phyloP scores from a whole-genome alignment of 75 land plant genomes.

The Pseudotsuga menziesii region DNA sequence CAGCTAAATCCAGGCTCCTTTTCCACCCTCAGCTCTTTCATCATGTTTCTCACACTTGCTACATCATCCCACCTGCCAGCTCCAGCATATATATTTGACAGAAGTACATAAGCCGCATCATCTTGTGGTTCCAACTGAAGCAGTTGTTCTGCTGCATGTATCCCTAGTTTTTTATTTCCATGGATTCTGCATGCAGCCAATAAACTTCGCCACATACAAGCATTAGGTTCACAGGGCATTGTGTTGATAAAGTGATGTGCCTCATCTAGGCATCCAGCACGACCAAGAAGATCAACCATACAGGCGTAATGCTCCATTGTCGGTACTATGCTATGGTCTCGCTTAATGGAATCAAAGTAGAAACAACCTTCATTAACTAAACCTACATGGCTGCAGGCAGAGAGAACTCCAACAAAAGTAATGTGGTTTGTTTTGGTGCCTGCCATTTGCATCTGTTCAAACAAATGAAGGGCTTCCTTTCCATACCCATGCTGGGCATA shows the following conservation, averaged over 20 bases:
- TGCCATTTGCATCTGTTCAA: slow-evolving; percentile 15
- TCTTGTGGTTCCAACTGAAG: slow-evolving; percentile 16
- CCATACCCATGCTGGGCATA: slow-evolving; percentile 20
- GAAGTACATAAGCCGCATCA: slow-evolving; percentile 18
- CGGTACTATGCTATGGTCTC: slow-evolving; percentile 13
- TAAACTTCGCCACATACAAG: slow-evolving; percentile 24
- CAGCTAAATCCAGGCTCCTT: slow-evolving; percentile 16
- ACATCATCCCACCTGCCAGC: slow-evolving; percentile 29
- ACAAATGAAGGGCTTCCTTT: slow-evolving; percentile 17
- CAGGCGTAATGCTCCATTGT: slow-evolving; percentile 25
- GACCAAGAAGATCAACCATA: slow-evolving; percentile 23
- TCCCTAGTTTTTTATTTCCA: slow-evolving; percentile 24
- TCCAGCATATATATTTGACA: slow-evolving; percentile 27
- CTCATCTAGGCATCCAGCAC: slow-evolving; percentile 19
- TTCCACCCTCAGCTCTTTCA: slow-evolving; percentile 14
- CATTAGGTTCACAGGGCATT: slow-evolving; percentile 24
- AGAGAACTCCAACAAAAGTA: slow-evolving; percentile 23
- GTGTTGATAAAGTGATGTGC: slow-evolving; percentile 13
- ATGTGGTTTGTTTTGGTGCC: slow-evolving; percentile 22
- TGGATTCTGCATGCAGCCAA: slow-evolving; percentile 27
- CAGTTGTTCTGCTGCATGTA: slow-evolving; percentile 15
- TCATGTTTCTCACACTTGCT: slow-evolving; percentile 19
- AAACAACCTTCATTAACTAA: slow-evolving; percentile 20
- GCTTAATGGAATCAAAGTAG: slow-evolving; percentile 15
- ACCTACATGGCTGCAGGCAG: slow-evolving; percentile 38